Conservation (phyloP, 1,284 basidiomycete genomes). For the Naganishia sp. region DNA sequence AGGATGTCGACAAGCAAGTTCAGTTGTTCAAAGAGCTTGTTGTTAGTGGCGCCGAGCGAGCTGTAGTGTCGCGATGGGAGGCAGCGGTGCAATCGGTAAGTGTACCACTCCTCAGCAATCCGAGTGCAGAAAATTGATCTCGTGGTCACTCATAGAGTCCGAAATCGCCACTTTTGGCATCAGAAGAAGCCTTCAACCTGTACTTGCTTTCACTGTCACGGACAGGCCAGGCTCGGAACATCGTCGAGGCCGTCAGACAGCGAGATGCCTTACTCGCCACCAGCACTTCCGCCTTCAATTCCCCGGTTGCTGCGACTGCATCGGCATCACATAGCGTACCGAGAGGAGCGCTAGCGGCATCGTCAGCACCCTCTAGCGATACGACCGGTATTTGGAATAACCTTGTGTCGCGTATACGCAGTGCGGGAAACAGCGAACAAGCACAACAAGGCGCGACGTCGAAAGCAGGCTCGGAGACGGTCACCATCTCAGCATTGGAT, state of each 20-base stretch:
- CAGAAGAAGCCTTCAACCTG: conserved; percentile 34
- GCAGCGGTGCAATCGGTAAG: conserved; percentile 20
- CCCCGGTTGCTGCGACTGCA: background rate
- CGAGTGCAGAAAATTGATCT: background rate
- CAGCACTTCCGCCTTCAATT: conserved; percentile 10
- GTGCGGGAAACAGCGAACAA: conserved; percentile 22
- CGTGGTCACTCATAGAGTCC: conserved; percentile 25
- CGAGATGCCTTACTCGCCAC: conserved; percentile 30
- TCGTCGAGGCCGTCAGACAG: conserved; percentile 33
- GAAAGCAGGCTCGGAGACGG: conserved; percentile 1
- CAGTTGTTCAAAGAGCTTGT: conserved; percentile 30
- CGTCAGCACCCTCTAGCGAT: conserved; percentile 1
- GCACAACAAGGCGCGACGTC: conserved; percentile 8
- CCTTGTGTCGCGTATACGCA: conserved; percentile 28
- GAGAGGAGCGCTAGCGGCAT: background rate
- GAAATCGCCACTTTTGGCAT: conserved; percentile 29
- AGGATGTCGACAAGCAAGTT: conserved; percentile 28
- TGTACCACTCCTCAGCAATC: background rate
- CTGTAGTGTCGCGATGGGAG: conserved; percentile 31
- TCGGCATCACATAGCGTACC: background rate
- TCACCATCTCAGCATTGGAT: conserved; percentile 24
- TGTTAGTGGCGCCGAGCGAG: conserved; percentile 30
- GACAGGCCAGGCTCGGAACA: conserved; percentile 23
- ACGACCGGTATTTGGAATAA: conserved; percentile 18
- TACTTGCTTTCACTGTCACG: conserved; percentile 33